phyloP scores from a whole-genome alignment of 1,284 basidiomycete genomes.

The Cryptococcus sp. region DNA sequence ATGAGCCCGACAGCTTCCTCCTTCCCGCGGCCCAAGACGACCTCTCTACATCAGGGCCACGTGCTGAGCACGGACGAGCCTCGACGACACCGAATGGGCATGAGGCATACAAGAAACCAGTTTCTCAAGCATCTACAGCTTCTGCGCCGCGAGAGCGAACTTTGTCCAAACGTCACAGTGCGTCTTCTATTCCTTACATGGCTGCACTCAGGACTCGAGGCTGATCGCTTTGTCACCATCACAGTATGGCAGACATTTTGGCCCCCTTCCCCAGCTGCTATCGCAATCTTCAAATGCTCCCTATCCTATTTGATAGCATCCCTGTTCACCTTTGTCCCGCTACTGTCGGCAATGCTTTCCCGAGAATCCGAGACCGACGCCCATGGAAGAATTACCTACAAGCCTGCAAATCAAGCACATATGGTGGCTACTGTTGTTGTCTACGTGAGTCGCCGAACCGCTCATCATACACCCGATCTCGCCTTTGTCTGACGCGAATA shows the following conservation, averaged over 20 bases:
- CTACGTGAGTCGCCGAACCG: slow-evolving; percentile 45
- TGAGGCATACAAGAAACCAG: too few species aligned
- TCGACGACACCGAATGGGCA: too few species aligned
- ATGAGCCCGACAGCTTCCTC: too few species aligned
- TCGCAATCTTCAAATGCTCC: slow-evolving; percentile 77
- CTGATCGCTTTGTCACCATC: too few species aligned
- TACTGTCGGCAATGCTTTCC: slow-evolving; percentile 47
- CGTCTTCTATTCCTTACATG: too few species aligned
- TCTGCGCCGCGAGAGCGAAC: too few species aligned
- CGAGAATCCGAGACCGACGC: slow-evolving; percentile 56
- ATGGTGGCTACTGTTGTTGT: slow-evolving; percentile 84
- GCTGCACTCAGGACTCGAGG: too few species aligned
- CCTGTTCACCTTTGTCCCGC: slow-evolving; percentile 85
- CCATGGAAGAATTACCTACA: slow-evolving; percentile 49
- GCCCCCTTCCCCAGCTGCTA: slow-evolving; percentile 30
- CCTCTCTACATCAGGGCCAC: too few species aligned
- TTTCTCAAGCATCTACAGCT: too few species aligned
- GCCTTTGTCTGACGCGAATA: background rate
- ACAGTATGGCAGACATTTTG: slow-evolving; percentile 19
- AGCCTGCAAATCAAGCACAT: slow-evolving; percentile 74
- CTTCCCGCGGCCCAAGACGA: too few species aligned
- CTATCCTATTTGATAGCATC: slow-evolving; percentile 88
- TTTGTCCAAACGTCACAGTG: too few species aligned
- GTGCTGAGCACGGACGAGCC: too few species aligned
- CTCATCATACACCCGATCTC: background rate